Evolutionary conservation across 257 asterid genomes (phyloP).

Genomic region (Solanum etuberosum): DNA sequence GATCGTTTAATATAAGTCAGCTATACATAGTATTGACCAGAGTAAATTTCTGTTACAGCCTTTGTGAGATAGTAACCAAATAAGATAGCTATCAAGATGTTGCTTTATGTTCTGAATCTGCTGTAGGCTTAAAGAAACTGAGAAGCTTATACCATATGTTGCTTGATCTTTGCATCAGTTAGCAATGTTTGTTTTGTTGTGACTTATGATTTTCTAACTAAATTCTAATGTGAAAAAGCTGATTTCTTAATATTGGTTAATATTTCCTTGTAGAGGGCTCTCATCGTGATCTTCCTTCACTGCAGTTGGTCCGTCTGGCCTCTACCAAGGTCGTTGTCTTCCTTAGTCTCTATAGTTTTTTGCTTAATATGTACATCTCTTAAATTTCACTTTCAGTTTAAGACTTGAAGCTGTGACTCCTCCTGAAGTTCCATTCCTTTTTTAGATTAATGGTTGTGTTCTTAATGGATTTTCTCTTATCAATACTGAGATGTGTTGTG

Average conservation of each 20-base stretch:
- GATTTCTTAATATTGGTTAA: not conserved
- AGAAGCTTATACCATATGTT: not conserved
- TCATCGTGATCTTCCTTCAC: slow-evolving; percentile 92
- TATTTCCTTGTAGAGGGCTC: slow-evolving; percentile 61
- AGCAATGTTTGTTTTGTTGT: not conserved
- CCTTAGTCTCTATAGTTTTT: not conserved
- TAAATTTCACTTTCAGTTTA: not conserved
- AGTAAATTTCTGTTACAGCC: not conserved
- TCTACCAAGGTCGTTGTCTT: slow-evolving; percentile 46
- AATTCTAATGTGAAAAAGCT: not conserved
- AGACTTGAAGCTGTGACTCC: not conserved
- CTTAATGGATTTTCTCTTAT: not conserved
- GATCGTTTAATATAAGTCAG: not conserved
- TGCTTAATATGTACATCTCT: not conserved
- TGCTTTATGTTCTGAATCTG: not conserved
- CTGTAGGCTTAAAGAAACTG: not conserved
- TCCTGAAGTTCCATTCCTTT: not conserved
- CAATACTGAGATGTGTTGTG: not conserved
- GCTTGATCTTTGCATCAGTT: not conserved
- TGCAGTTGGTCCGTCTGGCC: slow-evolving; percentile 68
- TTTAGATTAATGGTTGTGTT: not conserved
- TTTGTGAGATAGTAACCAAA: not conserved
- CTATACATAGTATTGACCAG: not conserved
- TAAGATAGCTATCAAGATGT: not conserved
- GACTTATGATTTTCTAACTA: not conserved